Evolutionary conservation across 2,329 filamentous ascomycete species (phyloP).

Genomic region (Calycina marina): DNA sequence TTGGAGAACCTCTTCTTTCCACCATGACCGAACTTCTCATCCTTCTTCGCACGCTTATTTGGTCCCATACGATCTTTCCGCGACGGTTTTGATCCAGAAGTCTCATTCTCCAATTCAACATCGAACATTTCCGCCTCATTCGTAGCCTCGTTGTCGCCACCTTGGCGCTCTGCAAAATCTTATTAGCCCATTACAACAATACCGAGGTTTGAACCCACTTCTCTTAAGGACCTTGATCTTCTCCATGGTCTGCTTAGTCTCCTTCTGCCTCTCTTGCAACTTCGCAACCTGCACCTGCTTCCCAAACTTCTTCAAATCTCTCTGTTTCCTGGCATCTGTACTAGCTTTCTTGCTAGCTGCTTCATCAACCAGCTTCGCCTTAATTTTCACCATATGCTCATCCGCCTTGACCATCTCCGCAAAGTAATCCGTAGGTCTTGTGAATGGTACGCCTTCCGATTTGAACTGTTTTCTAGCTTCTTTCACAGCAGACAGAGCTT

Average conservation of each 20-base stretch:
- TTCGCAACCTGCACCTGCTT: constrained; percentile 97
- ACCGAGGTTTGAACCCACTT: constrained; percentile 47
- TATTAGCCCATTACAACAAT: background rate
- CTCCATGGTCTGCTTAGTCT: constrained; percentile 82
- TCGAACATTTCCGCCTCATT: constrained; percentile 86
- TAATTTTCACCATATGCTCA: constrained; percentile 95
- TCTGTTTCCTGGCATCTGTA: constrained; percentile 76
- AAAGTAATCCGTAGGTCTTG: constrained; percentile 86
- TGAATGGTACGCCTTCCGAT: constrained; percentile 73
- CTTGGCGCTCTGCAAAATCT: constrained; percentile 59
- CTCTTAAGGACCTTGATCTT: constrained; percentile 93
- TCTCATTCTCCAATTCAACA: constrained; percentile 56
- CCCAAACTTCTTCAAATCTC: constrained; percentile 97
- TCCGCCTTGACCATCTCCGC: constrained; percentile 99
- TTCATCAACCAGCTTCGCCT: constrained; percentile 82
- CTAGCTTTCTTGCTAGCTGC: constrained; percentile 85
- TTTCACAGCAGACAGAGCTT: constrained; percentile 67
- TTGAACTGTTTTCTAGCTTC: constrained; percentile 60
- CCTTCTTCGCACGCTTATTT: constrained; percentile 85
- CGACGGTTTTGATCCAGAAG: constrained; percentile 24
- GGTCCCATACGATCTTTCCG: constrained; percentile 28
- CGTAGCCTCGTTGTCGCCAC: constrained; percentile 38
- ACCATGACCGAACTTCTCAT: constrained; percentile 87
- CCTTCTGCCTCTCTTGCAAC: constrained; percentile 83
- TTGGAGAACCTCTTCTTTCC: constrained; percentile 89